Conservation (phyloP, 495 filamentous ascomycete species). For the Letharia lupina region DNA sequence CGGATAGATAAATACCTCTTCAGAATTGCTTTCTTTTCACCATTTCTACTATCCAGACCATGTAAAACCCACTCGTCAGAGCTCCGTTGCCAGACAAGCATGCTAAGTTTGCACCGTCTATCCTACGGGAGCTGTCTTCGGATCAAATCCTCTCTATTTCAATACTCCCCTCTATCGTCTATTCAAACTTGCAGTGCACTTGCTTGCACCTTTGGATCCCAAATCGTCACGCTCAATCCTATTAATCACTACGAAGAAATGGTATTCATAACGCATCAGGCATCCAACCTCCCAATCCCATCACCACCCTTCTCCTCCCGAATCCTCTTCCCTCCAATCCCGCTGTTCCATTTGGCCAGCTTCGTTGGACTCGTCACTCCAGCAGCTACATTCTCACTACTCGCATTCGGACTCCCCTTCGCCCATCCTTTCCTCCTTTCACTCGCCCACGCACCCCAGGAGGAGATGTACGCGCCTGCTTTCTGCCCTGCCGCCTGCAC, state of each 20-base stretch:
- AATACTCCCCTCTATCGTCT: background rate
- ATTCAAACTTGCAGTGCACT: background rate
- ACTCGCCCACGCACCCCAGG: conserved; percentile 90
- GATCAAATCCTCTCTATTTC: background rate
- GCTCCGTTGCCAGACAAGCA: background rate
- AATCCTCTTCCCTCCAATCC: conserved; percentile 13
- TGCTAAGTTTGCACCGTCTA: background rate
- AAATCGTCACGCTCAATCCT: background rate
- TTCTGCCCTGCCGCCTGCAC: conserved; percentile 59
- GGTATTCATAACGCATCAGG: conserved; percentile 6
- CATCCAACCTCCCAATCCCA: conserved; percentile 28
- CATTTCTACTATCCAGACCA: no score
- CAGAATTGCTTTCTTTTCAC: background rate
- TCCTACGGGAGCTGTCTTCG: background rate
- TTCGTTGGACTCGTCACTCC: conserved; percentile 14
- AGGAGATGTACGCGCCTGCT: conserved; percentile 82
- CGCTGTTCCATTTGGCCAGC: conserved; percentile 16
- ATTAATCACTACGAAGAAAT: background rate
- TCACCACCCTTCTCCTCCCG: conserved; percentile 26
- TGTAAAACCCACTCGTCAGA: background rate
- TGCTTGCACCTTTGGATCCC: background rate
- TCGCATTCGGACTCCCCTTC: conserved; percentile 27
- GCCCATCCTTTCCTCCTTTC: conserved; percentile 70
- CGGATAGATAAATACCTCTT: conserved; percentile 14
- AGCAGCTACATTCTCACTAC: conserved; percentile 14